Conservation (phyloP, 345 rosid genomes). For the Psidium guajava region DNA sequence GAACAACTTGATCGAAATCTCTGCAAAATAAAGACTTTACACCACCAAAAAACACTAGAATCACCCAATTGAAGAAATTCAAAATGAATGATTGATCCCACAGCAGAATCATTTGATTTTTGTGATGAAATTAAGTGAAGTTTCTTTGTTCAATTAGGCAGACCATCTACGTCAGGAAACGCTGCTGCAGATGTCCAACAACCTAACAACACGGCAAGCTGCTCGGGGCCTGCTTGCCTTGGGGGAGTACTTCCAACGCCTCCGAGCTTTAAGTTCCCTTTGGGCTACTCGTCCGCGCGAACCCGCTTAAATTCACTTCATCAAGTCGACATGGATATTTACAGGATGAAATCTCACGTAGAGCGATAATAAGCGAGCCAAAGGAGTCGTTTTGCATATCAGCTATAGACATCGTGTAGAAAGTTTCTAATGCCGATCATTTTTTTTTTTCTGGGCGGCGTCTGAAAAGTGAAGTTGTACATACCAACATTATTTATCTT, state of each 20-base stretch:
- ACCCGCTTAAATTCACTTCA: constrained; percentile 21
- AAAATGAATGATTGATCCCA: not conserved
- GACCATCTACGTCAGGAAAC: constrained; percentile 85
- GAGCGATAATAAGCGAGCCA: constrained; percentile 1
- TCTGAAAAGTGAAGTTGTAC: constrained; percentile 12
- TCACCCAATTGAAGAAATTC: not conserved
- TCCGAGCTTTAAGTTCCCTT: constrained; percentile 51
- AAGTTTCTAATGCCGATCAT: constrained; percentile 22
- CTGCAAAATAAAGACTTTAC: not conserved
- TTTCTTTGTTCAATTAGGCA: constrained; percentile 33
- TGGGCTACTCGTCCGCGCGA: constrained; percentile 55
- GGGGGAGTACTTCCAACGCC: constrained; percentile 79
- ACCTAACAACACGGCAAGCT: constrained; percentile 66
- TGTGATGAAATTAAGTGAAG: not conserved
- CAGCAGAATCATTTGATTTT: not conserved
- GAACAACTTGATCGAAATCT: too few relatives aligned
- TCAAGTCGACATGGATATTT: not conserved
- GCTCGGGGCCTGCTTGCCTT: constrained; percentile 75
- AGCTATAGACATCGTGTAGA: constrained; percentile 5
- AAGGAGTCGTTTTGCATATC: constrained; percentile 6
- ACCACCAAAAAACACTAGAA: not conserved
- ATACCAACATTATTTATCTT: constrained; percentile 4
- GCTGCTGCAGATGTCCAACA: constrained; percentile 64
- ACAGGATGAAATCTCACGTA: not conserved
- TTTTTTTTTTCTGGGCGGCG: constrained; percentile 28